phyloP scores from a whole-genome alignment of 305 asterid genomes.

The Fraxinus dipetala region DNA sequence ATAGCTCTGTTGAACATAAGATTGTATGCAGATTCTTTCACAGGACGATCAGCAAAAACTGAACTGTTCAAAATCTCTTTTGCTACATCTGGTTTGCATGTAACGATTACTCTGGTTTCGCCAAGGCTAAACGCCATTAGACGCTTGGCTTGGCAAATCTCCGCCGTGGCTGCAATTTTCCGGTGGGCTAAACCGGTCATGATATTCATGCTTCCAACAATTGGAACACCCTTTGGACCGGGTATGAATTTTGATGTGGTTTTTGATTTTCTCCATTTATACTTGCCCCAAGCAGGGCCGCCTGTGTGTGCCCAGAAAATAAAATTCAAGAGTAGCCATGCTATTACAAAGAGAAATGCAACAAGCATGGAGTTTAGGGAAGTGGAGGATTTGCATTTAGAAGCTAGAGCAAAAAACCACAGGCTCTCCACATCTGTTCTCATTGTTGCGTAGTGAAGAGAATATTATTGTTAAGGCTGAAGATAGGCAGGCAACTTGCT shows the following conservation, averaged over 20 bases:
- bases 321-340: constrained; percentile 40
- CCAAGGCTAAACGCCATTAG: constrained; percentile 83
- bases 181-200: constrained; percentile 75
- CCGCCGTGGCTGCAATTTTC: constrained; percentile 57
- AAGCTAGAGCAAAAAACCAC: constrained; percentile 52
- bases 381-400: constrained; percentile 49
- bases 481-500: constrained; percentile 21
- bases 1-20: constrained; percentile 78
- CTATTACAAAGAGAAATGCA: constrained; percentile 29
- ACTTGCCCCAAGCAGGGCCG: constrained; percentile 81
- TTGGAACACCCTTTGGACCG: constrained; percentile 68
- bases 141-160: constrained; percentile 42
- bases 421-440: constrained; percentile 49
- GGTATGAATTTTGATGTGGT: constrained; percentile 31
- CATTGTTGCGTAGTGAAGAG: constrained; percentile 17
- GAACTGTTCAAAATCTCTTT: constrained; percentile 55
- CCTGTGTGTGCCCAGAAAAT: constrained; percentile 72
- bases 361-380: constrained; percentile 28
- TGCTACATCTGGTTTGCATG: constrained; percentile 62
- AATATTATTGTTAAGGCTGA: background rate
- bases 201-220: constrained; percentile 69
- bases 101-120: constrained; percentile 57
- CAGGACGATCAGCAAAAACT: constrained; percentile 67
- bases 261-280: constrained; percentile 29
- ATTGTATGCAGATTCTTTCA: constrained; percentile 63